Evolutionary conservation across 208 protist genomes (phyloP).

Genomic region (Acanthamoeba healyi): DNA sequence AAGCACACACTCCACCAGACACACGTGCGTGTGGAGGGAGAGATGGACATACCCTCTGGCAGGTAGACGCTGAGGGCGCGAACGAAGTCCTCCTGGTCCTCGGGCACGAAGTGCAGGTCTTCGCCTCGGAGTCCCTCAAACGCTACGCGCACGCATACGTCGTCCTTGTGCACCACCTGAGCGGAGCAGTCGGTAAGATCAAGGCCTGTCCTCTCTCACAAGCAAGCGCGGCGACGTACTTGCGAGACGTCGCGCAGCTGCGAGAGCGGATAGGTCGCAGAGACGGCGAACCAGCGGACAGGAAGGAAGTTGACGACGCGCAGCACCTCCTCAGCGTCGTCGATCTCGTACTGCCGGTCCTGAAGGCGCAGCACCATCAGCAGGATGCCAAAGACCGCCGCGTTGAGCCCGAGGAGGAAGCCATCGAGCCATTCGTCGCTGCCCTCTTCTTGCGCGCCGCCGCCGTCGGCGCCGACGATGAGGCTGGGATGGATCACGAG

Average conservation of each 20-base stretch:
- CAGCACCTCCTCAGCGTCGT: background rate
- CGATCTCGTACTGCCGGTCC: background rate
- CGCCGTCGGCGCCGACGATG: no score
- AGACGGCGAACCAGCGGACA: background rate
- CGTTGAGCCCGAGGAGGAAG: constrained; percentile 4
- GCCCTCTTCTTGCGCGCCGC: no score
- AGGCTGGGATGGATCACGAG: background rate
- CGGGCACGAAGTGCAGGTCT: background rate
- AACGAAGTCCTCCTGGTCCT: background rate
- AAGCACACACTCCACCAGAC: no score
- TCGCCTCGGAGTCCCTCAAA: background rate
- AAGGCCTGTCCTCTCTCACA: no score
- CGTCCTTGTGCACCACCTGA: background rate
- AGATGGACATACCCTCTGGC: background rate
- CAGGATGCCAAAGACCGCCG: background rate
- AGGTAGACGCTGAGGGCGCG: constrained; percentile 22
- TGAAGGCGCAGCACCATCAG: background rate
- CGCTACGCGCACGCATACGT: background rate
- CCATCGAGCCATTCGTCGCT: background rate
- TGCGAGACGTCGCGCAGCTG: background rate
- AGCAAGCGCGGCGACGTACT: background rate
- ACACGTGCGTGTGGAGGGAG: background rate
- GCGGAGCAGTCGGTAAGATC: no score
- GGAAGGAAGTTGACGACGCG: constrained; percentile 2
- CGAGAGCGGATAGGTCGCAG: background rate